A percentile compares a stretch with the other conserved stretches of the same genome.
phyloP scores from a whole-genome alignment of 768 basidiomycete genomes.

The Lentinula lateritia region DNA sequence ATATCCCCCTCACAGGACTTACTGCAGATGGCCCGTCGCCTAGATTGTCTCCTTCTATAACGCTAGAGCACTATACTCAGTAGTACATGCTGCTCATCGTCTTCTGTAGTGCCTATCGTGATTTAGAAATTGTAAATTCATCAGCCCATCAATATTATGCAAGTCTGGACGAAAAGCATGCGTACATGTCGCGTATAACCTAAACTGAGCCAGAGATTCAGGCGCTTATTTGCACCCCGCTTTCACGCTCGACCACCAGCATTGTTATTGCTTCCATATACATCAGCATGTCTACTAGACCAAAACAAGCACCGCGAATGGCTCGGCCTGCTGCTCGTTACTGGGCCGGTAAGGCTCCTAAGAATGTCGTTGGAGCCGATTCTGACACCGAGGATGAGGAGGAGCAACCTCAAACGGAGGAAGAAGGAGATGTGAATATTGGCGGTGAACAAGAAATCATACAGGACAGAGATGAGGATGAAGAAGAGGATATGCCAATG shows the following conservation, averaged over 20 bases:
- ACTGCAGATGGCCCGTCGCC: too few relatives aligned
- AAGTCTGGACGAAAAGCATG: too few relatives aligned
- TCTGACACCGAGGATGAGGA: slow-evolving; percentile 67
- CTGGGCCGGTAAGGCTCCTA: slow-evolving; percentile 87
- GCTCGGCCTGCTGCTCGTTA: slow-evolving; percentile 81
- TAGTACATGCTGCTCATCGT: too few relatives aligned
- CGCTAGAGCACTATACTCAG: too few relatives aligned
- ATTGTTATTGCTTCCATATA: too few relatives aligned
- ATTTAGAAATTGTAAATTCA: too few relatives aligned
- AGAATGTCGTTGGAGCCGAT: slow-evolving; percentile 52
- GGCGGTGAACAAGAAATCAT: slow-evolving; percentile 51
- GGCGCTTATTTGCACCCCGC: background rate
- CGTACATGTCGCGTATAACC: too few relatives aligned
- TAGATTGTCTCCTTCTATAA: too few relatives aligned
- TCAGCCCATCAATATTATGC: too few relatives aligned
- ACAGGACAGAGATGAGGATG: slow-evolving; percentile 38
- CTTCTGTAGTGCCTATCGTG: too few relatives aligned
- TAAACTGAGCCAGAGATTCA: too few relatives aligned
- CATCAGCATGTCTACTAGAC: slow-evolving; percentile 20
- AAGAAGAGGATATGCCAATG: slow-evolving; percentile 32
- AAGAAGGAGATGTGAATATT: slow-evolving; percentile 56
- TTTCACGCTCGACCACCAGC: too few relatives aligned
- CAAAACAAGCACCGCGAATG: slow-evolving; percentile 73
- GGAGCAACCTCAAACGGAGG: slow-evolving; percentile 27
- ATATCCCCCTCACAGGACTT: background rate